Evolutionary conservation across 1,284 basidiomycete genomes (phyloP).

Genomic region (Paramarasmius palmivorus): DNA sequence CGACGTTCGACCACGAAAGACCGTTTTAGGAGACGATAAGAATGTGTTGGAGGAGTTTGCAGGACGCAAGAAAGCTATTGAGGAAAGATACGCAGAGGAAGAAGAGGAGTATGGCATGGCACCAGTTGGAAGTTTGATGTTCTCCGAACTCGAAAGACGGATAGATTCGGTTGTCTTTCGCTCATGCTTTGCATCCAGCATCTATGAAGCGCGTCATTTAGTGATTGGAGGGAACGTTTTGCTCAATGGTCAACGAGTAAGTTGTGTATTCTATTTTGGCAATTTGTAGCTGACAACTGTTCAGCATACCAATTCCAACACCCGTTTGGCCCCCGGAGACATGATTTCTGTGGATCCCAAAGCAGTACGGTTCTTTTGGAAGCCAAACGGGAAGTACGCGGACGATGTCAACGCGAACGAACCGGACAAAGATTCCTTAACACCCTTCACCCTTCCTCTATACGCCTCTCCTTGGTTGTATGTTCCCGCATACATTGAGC

Average conservation of each 20-base stretch:
- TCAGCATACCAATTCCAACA: slow-evolving; percentile 85
- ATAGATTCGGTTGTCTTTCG: slow-evolving; percentile 93
- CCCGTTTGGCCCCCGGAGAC: slow-evolving; percentile 92
- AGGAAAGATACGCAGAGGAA: slow-evolving; percentile 49
- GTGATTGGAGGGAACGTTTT: slow-evolving; percentile 88
- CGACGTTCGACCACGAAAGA: slow-evolving; percentile 70
- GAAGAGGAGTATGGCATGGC: slow-evolving; percentile 66
- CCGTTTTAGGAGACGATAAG: slow-evolving; percentile 42
- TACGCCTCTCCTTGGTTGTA: slow-evolving; percentile 93
- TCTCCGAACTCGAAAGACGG: slow-evolving; percentile 89
- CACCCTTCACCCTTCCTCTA: slow-evolving; percentile 85
- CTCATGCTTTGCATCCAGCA: slow-evolving; percentile 86
- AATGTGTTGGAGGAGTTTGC: slow-evolving; percentile 57
- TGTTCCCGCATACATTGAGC: slow-evolving; percentile 93
- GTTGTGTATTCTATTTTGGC: slow-evolving; percentile 25
- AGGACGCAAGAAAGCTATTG: slow-evolving; percentile 44
- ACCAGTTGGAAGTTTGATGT: slow-evolving; percentile 90
- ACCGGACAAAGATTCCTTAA: slow-evolving; percentile 33
- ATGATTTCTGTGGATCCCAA: slow-evolving; percentile 87
- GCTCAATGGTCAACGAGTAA: slow-evolving; percentile 88
- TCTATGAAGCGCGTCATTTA: slow-evolving; percentile 87
- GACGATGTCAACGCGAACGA: slow-evolving; percentile 30
- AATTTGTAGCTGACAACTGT: slow-evolving; percentile 4
- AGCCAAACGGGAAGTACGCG: slow-evolving; percentile 30
- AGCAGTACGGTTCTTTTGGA: slow-evolving; percentile 77